These are phyloP conservation scores for Talaromyces sp. DNA, from an alignment of 2,329 filamentous ascomycete genomes.

Conservation along the genomic window DNA sequence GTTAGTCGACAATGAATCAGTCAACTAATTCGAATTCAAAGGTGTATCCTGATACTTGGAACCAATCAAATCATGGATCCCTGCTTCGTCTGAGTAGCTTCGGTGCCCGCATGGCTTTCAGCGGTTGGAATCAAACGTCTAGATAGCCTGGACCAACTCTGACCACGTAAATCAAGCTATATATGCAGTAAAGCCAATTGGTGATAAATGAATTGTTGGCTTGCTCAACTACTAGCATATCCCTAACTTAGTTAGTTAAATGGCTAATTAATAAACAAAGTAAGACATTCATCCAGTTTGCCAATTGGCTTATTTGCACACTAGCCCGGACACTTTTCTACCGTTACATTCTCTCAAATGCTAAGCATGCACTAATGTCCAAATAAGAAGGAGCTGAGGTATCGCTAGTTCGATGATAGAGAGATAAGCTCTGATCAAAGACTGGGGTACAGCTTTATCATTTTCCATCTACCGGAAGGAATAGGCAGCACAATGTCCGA, in stretches of 20 bases:
- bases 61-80: background rate
- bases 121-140: background rate
- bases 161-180: too few species aligned
- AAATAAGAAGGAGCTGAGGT: background rate
- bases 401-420: background rate
- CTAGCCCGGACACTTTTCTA: background rate
- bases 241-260: too few species aligned
- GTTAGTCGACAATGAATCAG: background rate
- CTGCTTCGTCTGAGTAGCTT: background rate
- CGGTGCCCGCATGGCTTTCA: too few species aligned
- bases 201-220: background rate
- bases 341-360: background rate
- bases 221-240: background rate
- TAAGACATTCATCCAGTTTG: too few species aligned
- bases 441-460: background rate
- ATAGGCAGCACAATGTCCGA: background rate
- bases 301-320: background rate
- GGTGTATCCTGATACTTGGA: background rate
- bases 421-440: background rate
- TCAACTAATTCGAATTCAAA: background rate
- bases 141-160: background rate
- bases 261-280: too few species aligned
- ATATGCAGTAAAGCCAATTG: background rate
- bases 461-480: background rate
- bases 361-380: background rate